These are phyloP conservation scores for Blastocystis sp. DNA, from an alignment of 352 stramenopile genomes.

Conservation along the genomic window DNA sequence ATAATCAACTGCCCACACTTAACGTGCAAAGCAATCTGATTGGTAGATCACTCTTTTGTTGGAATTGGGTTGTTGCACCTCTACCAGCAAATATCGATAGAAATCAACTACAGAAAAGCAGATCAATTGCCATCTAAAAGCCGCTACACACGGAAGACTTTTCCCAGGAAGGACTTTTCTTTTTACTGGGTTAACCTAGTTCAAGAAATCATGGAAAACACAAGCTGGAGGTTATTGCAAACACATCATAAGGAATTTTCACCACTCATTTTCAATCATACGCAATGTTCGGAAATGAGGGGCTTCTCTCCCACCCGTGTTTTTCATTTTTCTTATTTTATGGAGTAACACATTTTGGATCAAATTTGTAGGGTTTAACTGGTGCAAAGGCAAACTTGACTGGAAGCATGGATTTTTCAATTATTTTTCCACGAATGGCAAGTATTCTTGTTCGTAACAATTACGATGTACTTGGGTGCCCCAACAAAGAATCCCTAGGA, in stretches of 20 bases:
- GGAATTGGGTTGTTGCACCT: background rate
- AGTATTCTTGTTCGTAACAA: too few species aligned
- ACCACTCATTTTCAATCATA: background rate
- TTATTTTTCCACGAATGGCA: too few species aligned
- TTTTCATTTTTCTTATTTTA: background rate
- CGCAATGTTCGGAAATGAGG: background rate
- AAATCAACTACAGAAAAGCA: background rate
- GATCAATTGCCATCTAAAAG: background rate
- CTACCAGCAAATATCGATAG: background rate
- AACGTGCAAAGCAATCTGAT: slow-evolving; percentile 15
- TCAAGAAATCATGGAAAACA: background rate
- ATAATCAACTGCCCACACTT: background rate
- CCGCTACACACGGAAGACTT: background rate
- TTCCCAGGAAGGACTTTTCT: slow-evolving; percentile 5
- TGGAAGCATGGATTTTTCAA: background rate
- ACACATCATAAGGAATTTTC: background rate
- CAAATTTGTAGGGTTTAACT: background rate
- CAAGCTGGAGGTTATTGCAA: background rate
- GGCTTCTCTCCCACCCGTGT: background rate
- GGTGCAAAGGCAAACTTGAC: background rate
- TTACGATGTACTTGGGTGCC: too few species aligned
- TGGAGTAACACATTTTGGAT: background rate
- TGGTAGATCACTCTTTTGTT: background rate
- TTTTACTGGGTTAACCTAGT: slow-evolving; percentile 22
- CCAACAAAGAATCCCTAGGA: too few species aligned